Evolutionary conservation across 495 filamentous ascomycete species (phyloP).

Genomic region (Daldinia bambusicola): DNA sequence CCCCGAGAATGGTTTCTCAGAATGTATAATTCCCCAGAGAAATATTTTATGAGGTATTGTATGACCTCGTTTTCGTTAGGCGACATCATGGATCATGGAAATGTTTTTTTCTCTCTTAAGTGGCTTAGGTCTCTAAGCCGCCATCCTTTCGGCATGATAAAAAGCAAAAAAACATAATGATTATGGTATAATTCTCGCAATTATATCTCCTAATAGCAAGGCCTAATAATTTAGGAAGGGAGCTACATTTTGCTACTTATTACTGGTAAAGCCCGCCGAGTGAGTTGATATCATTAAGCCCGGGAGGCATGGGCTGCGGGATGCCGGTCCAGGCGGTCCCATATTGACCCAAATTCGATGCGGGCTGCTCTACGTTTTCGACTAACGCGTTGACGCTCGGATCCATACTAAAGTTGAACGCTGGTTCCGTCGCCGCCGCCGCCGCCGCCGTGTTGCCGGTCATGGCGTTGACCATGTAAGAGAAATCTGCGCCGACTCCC

Average conservation of each 20-base stretch:
- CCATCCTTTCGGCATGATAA: no score
- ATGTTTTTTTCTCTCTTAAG: no score
- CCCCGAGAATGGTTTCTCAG: no score
- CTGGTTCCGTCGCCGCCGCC: constrained; percentile 3
- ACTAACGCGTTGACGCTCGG: constrained; percentile 11
- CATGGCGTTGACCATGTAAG: constrained; percentile 47
- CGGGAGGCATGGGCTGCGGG: constrained; percentile 27
- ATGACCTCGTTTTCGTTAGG: no score
- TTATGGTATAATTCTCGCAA: constrained; percentile 21
- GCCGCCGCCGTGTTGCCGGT: constrained; percentile 34
- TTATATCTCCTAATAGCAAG: not conserved
- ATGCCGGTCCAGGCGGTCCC: constrained; percentile 33
- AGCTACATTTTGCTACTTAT: not conserved
- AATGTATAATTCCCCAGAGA: no score
- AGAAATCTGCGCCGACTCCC: constrained; percentile 39
- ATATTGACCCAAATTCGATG: constrained; percentile 29
- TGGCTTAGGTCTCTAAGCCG: no score
- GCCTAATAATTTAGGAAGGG: not conserved
- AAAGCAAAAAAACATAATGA: not conserved
- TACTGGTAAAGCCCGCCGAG: constrained; percentile 32
- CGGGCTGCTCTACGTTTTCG: constrained; percentile 17
- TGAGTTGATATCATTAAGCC: constrained; percentile 21
- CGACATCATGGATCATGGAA: no score
- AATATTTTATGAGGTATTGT: no score
- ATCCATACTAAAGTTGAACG: constrained; percentile 29